Conservation (phyloP, 805 yeast species). For the Candida arabinofermentans region DNA sequence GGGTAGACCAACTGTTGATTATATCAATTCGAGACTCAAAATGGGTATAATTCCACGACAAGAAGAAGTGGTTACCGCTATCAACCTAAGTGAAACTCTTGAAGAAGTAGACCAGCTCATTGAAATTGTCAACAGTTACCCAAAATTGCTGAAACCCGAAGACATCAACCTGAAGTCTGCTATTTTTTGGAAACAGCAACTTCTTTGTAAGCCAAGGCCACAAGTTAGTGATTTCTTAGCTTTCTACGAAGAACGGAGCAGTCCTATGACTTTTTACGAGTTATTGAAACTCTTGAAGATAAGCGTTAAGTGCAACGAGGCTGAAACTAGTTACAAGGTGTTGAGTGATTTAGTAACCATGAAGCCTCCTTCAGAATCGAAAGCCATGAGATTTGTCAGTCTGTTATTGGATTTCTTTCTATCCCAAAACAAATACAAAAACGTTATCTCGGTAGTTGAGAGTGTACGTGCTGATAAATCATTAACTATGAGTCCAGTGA, state of each 20-base stretch:
- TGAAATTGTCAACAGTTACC: constrained; percentile 11
- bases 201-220: constrained; percentile 8
- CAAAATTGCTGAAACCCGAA: constrained; percentile 7
- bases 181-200: constrained; percentile 19
- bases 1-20: constrained; percentile 10
- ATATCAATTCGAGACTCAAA: constrained; percentile 21
- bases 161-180: constrained; percentile 15
- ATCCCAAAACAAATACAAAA: neutral
- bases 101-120: constrained; percentile 14
- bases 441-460: neutral
- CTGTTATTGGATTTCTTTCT: constrained; percentile 5
- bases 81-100: constrained; percentile 5
- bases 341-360: constrained; percentile 6
- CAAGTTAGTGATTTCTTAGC: constrained; percentile 6
- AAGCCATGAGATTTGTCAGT: constrained; percentile 11
- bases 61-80: constrained; percentile 13
- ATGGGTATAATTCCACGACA: constrained; percentile 24
- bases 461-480: neutral
- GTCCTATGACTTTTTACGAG: constrained; percentile 2
- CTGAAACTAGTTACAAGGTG: constrained; percentile 9
- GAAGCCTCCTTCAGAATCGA: constrained; percentile 10
- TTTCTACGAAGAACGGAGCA: neutral
- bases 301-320: neutral
- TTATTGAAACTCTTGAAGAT: neutral
- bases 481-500: neutral